Base-by-base conservation (phyloP, 345 rosid species). In the Mangifera indica region DNA sequence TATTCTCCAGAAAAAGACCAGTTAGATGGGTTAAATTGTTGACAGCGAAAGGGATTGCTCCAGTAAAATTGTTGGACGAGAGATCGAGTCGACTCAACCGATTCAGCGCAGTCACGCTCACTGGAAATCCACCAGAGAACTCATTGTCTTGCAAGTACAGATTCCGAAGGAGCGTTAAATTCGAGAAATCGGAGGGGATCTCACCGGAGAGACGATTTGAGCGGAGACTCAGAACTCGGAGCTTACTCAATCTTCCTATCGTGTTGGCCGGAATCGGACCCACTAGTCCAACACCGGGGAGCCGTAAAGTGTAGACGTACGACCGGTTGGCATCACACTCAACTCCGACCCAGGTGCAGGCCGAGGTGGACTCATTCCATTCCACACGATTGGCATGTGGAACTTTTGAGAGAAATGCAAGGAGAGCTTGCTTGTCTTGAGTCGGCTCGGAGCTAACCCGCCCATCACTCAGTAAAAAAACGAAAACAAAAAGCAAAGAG, bases 191-290 rank as follows among this genome's bases (percentile, higher is more conserved):
- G 32, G 87, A 61, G 60, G 98, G 98, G 86, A 94, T 81, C 86
- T 81, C 79, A 59, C 97, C 97, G 67, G 85, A 76, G 56, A 95
- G 84, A 55, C 98, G 86, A 66, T 92, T 92, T 0, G 92, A 85
- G 10, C 96, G 98, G 69, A 92, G 97, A 84, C 98, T 90, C 10
- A 95, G 80, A 56, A 95, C 93, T 48, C 98, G 86, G 74, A 95
- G 98, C 61, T 85, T 87, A 68, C 66, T 82, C 26, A 95, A 84
- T 34, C 71, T 74, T 17, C 99, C 99, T 10, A 95, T 59, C 0
- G 98, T 88, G 74, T 81, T 81, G n/a, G 75, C 25, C 5, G 98
- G 99, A 79, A 95, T 80, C 32, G 80, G 67, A 40, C 99, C 99
- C 0, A 92, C 81, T 24, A 95, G 90, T 46, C 92, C 96, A 21